Percentiles rank a stretch among this genome's conserved stretches.
phyloP scores from a whole-genome alignment of 2,329 filamentous ascomycete species.

The Conoideocrella luteorostrata region DNA sequence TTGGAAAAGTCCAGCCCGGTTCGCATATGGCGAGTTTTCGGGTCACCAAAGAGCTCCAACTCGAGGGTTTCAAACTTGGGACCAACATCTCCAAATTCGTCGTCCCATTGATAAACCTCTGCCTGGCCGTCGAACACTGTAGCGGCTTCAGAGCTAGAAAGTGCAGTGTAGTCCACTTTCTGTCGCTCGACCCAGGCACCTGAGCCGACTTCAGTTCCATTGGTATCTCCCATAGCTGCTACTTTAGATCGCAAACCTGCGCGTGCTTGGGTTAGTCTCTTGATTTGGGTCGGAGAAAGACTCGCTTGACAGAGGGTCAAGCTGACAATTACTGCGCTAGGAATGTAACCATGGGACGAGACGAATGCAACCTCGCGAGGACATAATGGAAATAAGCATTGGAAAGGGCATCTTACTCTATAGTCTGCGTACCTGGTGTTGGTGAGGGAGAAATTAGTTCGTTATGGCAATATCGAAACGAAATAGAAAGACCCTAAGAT shows the following conservation, averaged over 20 bases:
- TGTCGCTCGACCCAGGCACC: conserved; percentile 37
- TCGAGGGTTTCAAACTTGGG: conserved; percentile 67
- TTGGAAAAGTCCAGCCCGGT: conserved; percentile 58
- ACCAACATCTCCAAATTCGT: conserved; percentile 80
- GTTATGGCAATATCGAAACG: no score
- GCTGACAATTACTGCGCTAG: no score
- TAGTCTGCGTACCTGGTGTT: no score
- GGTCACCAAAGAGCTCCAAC: conserved; percentile 62
- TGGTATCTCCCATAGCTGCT: neutral
- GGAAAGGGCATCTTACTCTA: no score
- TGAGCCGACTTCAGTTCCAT: neutral
- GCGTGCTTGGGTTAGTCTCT: no score
- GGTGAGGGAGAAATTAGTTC: no score
- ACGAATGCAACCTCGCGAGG: no score
- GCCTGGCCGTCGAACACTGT: conserved; percentile 47
- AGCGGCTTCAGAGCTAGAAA: conserved; percentile 10
- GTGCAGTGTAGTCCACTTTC: conserved; percentile 41
- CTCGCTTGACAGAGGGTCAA: no score
- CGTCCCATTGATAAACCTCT: conserved; percentile 74
- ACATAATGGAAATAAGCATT: no score
- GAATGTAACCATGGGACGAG: no score
- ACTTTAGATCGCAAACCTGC: neutral
- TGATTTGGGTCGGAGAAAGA: no score
- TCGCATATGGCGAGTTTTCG: conserved; percentile 39
- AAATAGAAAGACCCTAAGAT: neutral